Evolutionary conservation across 768 basidiomycete species (phyloP).

Genomic region (Lyophyllum shimeji): DNA sequence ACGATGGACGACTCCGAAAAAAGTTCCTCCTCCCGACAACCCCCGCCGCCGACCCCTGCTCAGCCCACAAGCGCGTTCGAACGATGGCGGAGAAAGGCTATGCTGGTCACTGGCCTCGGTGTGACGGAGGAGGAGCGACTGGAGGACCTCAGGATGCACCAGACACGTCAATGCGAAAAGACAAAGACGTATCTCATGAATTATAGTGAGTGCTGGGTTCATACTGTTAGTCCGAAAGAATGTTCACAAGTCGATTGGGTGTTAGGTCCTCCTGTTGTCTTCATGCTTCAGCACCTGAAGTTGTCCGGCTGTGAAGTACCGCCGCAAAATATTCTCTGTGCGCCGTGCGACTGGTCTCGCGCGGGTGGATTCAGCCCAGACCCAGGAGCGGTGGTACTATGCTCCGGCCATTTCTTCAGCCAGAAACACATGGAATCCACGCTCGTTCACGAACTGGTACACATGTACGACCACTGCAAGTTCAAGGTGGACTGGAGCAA

Average conservation of each 20-base stretch:
- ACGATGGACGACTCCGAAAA: conserved; percentile 20
- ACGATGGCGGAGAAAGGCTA: conserved; percentile 47
- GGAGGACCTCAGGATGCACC: conserved; percentile 34
- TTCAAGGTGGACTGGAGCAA: conserved; percentile 94
- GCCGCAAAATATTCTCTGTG: conserved; percentile 74
- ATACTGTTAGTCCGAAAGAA: conserved; percentile 9
- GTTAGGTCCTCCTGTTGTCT: conserved; percentile 80
- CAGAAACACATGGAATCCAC: conserved; percentile 93
- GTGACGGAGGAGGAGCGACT: conserved; percentile 46
- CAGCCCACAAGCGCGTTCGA: conserved; percentile 39
- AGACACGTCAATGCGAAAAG: conserved; percentile 57
- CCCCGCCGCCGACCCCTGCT: conserved; percentile 18
- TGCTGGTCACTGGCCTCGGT: conserved; percentile 48
- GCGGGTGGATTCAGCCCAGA: conserved; percentile 85
- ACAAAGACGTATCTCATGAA: conserved; percentile 68
- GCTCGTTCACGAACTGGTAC: conserved; percentile 89
- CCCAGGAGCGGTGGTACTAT: conserved; percentile 78
- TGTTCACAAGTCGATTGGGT: conserved; percentile 3
- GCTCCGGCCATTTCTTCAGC: conserved; percentile 78
- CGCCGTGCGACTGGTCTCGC: conserved; percentile 70
- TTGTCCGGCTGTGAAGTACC: conserved; percentile 72
- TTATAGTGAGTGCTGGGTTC: conserved; percentile 54
- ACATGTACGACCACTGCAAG: conserved; percentile 93
- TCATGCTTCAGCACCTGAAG: conserved; percentile 91
- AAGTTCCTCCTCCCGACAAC: conserved; percentile 16